Evolutionary conservation across 75 land plant genomes (phyloP), one percentile per base, ranked within the genome.

Genomic region (Cryptomeria japonica): DNA sequence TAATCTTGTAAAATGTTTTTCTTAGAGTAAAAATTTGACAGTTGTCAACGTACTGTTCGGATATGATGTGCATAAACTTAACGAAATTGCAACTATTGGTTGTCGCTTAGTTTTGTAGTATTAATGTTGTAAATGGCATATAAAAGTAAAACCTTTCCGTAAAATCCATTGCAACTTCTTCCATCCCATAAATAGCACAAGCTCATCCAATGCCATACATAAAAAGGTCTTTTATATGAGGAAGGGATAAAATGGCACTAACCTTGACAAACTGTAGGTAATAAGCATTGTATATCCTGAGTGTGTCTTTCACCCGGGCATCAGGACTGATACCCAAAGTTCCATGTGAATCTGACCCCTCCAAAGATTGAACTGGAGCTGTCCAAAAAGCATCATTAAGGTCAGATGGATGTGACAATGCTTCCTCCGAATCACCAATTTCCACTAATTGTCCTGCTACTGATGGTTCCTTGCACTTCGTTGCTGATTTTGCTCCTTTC

Each of bases 231-330:
- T 34, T 36, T 16, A 25, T 79, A 5, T 9, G n/a, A 80, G 28
- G 18, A 42, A 39, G 28, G 28, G 18, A 16, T 80, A 41, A 22
- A 80, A 13, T 64, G 6, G 51, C 6, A 86, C 75, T 42, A 18
- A 95, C 98, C 95, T 95, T 95, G 37, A 95, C 91, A 86, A 93
- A 95, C 80, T 93, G 93, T 0, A 96, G 92, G 85, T 92, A 96
- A 64, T 90, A 53, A n/a, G 86, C 92, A 90, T 96, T 95, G 80
- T 94, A 96, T 14, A 80, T 86, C 87, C 98, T 88, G 25, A 96
- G 84, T 0, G 95, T 91, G 44, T 94, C 95, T 86, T 89, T 96
- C 83, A 93, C 94, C 51, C 85, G 75, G 4, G 61, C 51, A 55
- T 64, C 34, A 12, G 76, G 88, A 46, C 90, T 70, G 85, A 89